These are phyloP conservation scores for Ceratobasidium sp. DNA, from an alignment of 1,284 basidiomycete species.

Conservation along the genomic window DNA sequence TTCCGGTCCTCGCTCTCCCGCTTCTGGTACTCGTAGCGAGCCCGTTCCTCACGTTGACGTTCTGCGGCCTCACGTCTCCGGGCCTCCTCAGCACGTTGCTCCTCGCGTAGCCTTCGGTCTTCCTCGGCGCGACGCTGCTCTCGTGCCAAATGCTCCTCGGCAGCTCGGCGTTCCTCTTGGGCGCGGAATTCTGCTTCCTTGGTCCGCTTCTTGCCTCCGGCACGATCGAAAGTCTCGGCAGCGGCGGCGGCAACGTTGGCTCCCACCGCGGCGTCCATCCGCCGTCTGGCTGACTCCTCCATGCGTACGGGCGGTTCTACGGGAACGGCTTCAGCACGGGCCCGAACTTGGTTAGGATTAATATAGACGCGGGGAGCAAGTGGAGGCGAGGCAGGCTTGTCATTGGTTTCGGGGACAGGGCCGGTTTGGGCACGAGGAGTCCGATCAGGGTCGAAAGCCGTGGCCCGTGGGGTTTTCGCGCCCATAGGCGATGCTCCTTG, in stretches of 20 bases:
- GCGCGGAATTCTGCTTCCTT: slow-evolving; percentile 29
- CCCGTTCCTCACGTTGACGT: slow-evolving; percentile 29
- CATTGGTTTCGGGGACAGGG: slow-evolving; percentile 23
- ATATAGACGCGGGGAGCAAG: slow-evolving; percentile 30
- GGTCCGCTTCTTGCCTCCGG: slow-evolving; percentile 35
- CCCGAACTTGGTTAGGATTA: slow-evolving; percentile 31
- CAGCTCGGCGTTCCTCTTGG: slow-evolving; percentile 34
- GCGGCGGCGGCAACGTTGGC: slow-evolving; percentile 32
- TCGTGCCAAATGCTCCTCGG: slow-evolving; percentile 23
- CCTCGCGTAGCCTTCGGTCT: slow-evolving; percentile 33
- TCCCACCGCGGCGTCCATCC: slow-evolving; percentile 28
- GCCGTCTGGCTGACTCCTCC: slow-evolving; percentile 23
- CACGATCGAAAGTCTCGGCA: slow-evolving; percentile 36
- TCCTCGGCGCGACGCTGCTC: slow-evolving; percentile 34
- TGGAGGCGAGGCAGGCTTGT: slow-evolving; percentile 5
- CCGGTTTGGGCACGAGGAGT: slow-evolving; percentile 38
- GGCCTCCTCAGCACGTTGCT: slow-evolving; percentile 34
- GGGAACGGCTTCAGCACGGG: slow-evolving; percentile 22
- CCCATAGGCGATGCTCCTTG: slow-evolving; percentile 31
- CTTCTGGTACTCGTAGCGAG: slow-evolving; percentile 5
- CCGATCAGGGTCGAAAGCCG: slow-evolving; percentile 30
- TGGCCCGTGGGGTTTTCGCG: slow-evolving; percentile 29
- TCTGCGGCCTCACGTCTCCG: slow-evolving; percentile 26
- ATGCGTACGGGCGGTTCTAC: slow-evolving; percentile 2
- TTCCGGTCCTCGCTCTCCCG: slow-evolving; percentile 27